A percentile compares a stretch with the other conserved stretches of the same genome.
phyloP scores from a whole-genome alignment of 257 asterid species.

The Capsicum pubescens region DNA sequence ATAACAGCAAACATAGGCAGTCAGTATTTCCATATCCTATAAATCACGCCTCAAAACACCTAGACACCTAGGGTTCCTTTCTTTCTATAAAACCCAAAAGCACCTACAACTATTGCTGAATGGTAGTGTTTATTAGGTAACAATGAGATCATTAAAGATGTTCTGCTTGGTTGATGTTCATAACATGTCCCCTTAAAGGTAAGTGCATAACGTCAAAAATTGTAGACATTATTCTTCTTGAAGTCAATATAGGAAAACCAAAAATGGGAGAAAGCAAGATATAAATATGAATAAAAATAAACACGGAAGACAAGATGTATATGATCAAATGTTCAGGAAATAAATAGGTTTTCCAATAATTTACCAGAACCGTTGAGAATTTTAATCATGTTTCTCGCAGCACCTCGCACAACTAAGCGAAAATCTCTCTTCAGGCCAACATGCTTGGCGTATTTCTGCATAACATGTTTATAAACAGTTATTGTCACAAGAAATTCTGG shows the following conservation, averaged over 20 bases:
- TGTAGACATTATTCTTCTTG: slow-evolving; percentile 17
- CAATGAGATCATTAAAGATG: slow-evolving; percentile 8
- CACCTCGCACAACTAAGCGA: slow-evolving; percentile 97
- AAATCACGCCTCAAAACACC: slow-evolving; percentile 1
- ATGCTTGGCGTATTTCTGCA: slow-evolving; percentile 87
- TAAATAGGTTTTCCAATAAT: slow-evolving; percentile 11
- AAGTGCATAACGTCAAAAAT: not conserved
- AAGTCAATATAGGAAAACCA: not conserved
- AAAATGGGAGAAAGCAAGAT: slow-evolving; percentile 23
- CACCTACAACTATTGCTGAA: not conserved
- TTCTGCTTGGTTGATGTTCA: not conserved
- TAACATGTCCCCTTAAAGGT: slow-evolving; percentile 20
- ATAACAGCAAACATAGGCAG: slow-evolving; percentile 6
- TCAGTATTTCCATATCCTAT: not conserved
- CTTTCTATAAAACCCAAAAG: not conserved
- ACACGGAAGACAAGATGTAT: slow-evolving; percentile 9
- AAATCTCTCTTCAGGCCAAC: slow-evolving; percentile 96
- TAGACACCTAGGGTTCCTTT: not conserved
- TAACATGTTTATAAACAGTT: slow-evolving; percentile 26
- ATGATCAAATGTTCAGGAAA: slow-evolving; percentile 22
- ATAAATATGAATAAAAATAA: slow-evolving; percentile 9
- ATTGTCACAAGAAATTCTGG: not conserved
- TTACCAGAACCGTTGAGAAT: slow-evolving; percentile 96
- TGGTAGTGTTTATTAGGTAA: not conserved
- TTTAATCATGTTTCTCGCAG: slow-evolving; percentile 91